phyloP scores from a whole-genome alignment of 345 rosid genomes.

The Salix brachista region DNA sequence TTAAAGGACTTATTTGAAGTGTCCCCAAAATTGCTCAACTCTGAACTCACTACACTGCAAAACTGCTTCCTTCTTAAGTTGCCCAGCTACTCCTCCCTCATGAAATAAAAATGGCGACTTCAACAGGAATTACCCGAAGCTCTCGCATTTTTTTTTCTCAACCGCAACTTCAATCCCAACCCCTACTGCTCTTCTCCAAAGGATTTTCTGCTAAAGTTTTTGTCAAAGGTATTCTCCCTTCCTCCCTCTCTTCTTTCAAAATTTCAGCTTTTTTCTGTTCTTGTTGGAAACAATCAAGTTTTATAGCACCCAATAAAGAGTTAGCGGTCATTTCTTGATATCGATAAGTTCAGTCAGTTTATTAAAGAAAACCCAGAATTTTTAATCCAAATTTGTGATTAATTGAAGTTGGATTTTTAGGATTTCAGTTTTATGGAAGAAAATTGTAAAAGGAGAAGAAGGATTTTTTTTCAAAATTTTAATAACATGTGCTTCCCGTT shows the following conservation, averaged over 20 bases:
- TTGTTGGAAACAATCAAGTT: background rate
- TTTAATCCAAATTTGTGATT: background rate
- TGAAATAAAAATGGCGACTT: slow-evolving; percentile 24
- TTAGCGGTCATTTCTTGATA: background rate
- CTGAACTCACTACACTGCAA: too few species aligned
- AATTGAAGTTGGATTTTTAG: background rate
- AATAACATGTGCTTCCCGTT: background rate
- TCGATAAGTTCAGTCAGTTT: background rate
- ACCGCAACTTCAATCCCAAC: background rate
- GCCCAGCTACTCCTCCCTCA: background rate
- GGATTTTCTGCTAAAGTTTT: slow-evolving; percentile 34
- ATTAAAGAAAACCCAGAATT: background rate
- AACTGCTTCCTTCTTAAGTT: too few species aligned
- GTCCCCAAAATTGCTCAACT: too few species aligned
- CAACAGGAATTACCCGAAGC: background rate
- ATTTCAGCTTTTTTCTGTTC: background rate
- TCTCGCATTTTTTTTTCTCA: slow-evolving; percentile 3
- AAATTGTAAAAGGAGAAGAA: background rate
- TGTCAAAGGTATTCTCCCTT: slow-evolving; percentile 29
- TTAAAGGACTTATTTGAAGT: too few species aligned
- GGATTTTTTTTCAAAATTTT: background rate
- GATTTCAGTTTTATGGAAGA: background rate
- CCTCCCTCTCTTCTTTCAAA: too few species aligned
- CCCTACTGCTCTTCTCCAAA: slow-evolving; percentile 21
- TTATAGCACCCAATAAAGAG: background rate